Percentiles rank a stretch among this genome's conserved stretches.
These are phyloP conservation scores for Mycena latifolia DNA, from an alignment of 768 basidiomycete genomes.

Conservation along the genomic window DNA sequence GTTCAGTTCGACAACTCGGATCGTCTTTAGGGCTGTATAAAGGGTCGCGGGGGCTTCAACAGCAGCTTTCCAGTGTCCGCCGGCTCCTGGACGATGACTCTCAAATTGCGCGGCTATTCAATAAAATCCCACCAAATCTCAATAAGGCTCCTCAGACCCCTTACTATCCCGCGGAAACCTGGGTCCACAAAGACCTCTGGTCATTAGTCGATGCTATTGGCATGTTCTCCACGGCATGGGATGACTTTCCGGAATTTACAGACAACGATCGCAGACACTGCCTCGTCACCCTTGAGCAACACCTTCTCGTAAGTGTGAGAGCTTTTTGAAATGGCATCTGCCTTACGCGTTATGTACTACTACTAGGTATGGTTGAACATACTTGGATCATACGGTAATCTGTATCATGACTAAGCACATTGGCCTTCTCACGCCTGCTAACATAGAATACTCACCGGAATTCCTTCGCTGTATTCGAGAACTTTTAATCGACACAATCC, in stretches of 20 bases:
- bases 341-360: neutral
- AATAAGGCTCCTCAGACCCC: neutral
- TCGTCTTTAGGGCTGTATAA: slow-evolving; percentile 32
- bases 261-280: slow-evolving; percentile 24
- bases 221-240: slow-evolving; percentile 22
- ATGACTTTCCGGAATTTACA: slow-evolving; percentile 26
- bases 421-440: neutral
- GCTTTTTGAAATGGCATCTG: neutral
- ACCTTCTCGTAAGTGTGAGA: slow-evolving; percentile 23
- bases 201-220: slow-evolving; percentile 8
- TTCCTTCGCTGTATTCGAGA: slow-evolving; percentile 26
- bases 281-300: slow-evolving; percentile 23
- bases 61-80: slow-evolving; percentile 17
- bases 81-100: slow-evolving; percentile 25
- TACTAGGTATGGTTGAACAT: slow-evolving; percentile 31
- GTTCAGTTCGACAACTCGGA: slow-evolving; percentile 30
- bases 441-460: slow-evolving; percentile 20
- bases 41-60: slow-evolving; percentile 25
- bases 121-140: slow-evolving; percentile 3
- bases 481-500: slow-evolving; percentile 24
- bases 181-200: slow-evolving; percentile 25
- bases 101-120: slow-evolving; percentile 18
- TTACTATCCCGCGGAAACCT: slow-evolving; percentile 5
- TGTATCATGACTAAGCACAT: neutral
- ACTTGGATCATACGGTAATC: slow-evolving; percentile 25